phyloP scores from a whole-genome alignment of 1,139 yeast species.

The Yamadazyma blattariae region DNA sequence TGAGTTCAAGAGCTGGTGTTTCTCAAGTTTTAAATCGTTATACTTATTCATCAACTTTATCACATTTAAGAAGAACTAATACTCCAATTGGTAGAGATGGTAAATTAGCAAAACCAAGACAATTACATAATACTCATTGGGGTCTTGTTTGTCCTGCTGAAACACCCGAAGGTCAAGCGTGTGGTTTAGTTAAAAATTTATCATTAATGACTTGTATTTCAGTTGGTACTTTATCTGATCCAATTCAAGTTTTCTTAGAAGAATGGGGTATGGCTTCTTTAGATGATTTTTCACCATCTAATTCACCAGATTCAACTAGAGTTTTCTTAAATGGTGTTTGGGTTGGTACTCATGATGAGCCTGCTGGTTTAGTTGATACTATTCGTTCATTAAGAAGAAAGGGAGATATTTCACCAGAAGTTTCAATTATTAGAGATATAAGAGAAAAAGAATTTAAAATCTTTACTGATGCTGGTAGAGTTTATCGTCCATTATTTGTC shows the following conservation, averaged over 20 bases:
- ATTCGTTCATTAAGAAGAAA: slow-evolving; percentile 90
- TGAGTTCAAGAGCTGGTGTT: slow-evolving; percentile 99
- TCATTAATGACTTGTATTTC: slow-evolving; percentile 97
- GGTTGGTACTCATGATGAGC: slow-evolving; percentile 98
- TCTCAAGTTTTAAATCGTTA: slow-evolving; percentile 97
- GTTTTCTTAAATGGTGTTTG: slow-evolving; percentile 98
- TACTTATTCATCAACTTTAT: slow-evolving; percentile 94
- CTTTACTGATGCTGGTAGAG: slow-evolving; percentile 98
- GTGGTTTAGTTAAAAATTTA: slow-evolving; percentile 96
- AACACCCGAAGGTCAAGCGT: slow-evolving; percentile 99
- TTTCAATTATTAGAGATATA: slow-evolving; percentile 92
- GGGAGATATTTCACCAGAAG: slow-evolving; percentile 96
- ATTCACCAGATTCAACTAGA: slow-evolving; percentile 87
- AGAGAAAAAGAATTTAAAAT: slow-evolving; percentile 94
- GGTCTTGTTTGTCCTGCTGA: slow-evolving; percentile 99
- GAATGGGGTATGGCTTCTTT: slow-evolving; percentile 99
- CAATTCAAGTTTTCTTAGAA: slow-evolving; percentile 86
- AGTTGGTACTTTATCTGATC: slow-evolving; percentile 97
- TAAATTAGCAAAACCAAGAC: slow-evolving; percentile 97
- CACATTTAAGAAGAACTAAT: slow-evolving; percentile 97
- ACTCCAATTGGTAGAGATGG: slow-evolving; percentile 99
- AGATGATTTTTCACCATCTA: slow-evolving; percentile 93
- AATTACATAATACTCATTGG: slow-evolving; percentile 98
- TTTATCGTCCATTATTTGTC: slow-evolving; percentile 88
- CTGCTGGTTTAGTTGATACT: slow-evolving; percentile 84